phyloP scores from a whole-genome alignment of 2,329 filamentous ascomycete species.

The Penicillium sp. region DNA sequence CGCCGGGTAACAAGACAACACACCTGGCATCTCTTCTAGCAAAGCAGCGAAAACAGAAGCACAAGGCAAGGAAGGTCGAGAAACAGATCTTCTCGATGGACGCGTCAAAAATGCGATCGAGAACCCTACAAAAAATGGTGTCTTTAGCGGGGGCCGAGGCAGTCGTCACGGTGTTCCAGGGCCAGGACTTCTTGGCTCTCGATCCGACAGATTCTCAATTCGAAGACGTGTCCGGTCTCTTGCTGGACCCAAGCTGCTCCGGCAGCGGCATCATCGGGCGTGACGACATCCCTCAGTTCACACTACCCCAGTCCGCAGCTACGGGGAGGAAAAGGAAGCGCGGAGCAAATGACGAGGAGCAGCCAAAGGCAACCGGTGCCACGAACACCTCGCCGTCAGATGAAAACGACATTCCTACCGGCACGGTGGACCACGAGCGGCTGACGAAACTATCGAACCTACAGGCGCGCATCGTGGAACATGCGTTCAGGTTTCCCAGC shows the following conservation, averaged over 20 bases:
- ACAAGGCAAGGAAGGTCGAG: constrained; percentile 5
- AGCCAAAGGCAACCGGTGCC: constrained; percentile 7
- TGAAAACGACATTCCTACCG: constrained; percentile 37
- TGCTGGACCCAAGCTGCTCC: constrained; percentile 92
- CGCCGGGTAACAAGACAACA: constrained; percentile 96
- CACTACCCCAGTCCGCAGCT: constrained; percentile 51
- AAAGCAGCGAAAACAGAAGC: constrained; percentile 23
- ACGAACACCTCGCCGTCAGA: constrained; percentile 26
- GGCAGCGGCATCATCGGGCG: constrained; percentile 91
- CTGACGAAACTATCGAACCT: constrained; percentile 74
- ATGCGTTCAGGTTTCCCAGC: constrained; percentile 77
- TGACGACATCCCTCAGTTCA: constrained; percentile 69
- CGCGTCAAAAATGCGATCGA: constrained; percentile 55
- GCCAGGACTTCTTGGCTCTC: constrained; percentile 77
- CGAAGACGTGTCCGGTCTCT: constrained; percentile 69
- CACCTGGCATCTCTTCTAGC: constrained; percentile 75
- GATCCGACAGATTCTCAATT: constrained; percentile 64
- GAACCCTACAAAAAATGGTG: constrained; percentile 82
- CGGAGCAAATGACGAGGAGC: constrained; percentile 17
- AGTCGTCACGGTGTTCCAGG: constrained; percentile 65
- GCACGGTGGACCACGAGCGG: constrained; percentile 59
- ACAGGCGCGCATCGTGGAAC: constrained; percentile 75
- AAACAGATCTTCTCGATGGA: constrained; percentile 52
- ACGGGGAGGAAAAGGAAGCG: constrained; percentile 47
- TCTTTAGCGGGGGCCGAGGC: constrained; percentile 67